phyloP scores from a whole-genome alignment of 371 early-diverging fungal genomes.

The Syncephalastrum monosporum region DNA sequence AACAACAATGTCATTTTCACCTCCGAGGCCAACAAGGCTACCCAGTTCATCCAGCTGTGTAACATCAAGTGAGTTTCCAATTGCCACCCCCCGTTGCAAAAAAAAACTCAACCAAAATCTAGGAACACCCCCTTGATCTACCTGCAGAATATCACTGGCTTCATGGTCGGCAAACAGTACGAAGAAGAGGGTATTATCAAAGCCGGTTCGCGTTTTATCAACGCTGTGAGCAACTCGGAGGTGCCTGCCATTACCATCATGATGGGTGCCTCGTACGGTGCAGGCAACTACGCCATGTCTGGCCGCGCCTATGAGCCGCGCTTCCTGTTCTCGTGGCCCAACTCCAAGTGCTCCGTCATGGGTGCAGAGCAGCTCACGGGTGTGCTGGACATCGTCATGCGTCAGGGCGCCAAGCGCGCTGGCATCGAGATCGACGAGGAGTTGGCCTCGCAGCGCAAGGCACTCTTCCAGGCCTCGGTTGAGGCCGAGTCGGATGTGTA shows the following conservation, averaged over 20 bases:
- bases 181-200: constrained; percentile 82
- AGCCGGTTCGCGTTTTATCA: constrained; percentile 75
- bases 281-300: constrained; percentile 83
- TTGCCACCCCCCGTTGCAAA: not conserved
- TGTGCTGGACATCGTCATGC: constrained; percentile 71
- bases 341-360: constrained; percentile 78
- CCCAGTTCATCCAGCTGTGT: constrained; percentile 77
- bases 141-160: constrained; percentile 60
- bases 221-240: constrained; percentile 70
- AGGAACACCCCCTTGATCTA: constrained; percentile 68
- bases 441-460: constrained; percentile 50
- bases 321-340: constrained; percentile 78
- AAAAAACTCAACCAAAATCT: not conserved
- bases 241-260: constrained; percentile 77
- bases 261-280: constrained; percentile 78
- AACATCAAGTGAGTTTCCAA: constrained; percentile 54
- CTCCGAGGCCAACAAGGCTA: constrained; percentile 75
- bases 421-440: constrained; percentile 63
- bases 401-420: constrained; percentile 61
- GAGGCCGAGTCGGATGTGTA: constrained; percentile 72
- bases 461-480: constrained; percentile 62
- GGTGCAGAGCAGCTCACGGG: constrained; percentile 75
- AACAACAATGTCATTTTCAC: constrained; percentile 75
- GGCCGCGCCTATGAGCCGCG: constrained; percentile 74
- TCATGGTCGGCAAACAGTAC: constrained; percentile 75